Conservation (phyloP, 495 filamentous ascomycete genomes). For the Xylaria castorea region DNA sequence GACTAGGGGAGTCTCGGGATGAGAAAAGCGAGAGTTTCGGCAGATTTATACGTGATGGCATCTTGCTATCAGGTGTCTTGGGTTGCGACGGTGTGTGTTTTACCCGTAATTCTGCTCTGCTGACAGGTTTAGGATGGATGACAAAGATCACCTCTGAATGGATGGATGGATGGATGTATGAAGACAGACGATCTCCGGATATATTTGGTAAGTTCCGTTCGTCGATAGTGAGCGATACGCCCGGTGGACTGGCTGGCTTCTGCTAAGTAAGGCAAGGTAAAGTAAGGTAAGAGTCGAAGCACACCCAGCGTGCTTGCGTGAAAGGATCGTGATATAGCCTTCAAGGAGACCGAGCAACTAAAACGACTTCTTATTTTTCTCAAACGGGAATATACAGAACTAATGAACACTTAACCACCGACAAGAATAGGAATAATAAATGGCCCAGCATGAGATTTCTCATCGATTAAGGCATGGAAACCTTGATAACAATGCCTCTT, state of each 20-base stretch:
- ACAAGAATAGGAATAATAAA: background rate
- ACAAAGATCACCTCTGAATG: background rate
- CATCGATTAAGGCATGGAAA: background rate
- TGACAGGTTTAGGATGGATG: background rate
- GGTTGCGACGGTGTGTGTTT: slow-evolving; percentile 6
- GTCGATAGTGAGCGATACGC: background rate
- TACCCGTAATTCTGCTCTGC: background rate
- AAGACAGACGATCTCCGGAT: background rate
- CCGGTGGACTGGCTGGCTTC: background rate
- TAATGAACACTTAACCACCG: background rate
- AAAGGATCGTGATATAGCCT: background rate
- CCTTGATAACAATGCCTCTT: background rate
- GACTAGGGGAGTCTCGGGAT: slow-evolving; percentile 20
- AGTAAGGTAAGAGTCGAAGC: slow-evolving; percentile 9
- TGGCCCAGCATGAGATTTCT: background rate
- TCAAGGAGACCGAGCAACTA: background rate
- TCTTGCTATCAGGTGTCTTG: slow-evolving; percentile 9
- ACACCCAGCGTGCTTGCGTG: slow-evolving; percentile 19
- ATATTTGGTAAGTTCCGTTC: background rate
- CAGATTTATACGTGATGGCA: slow-evolving; percentile 21
- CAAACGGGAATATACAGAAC: slow-evolving; percentile 16
- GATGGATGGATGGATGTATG: too few species aligned
- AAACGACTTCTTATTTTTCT: background rate
- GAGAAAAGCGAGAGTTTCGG: slow-evolving; percentile 21
- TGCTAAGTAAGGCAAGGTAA: background rate